These are phyloP conservation scores for Lumnitzera littorea DNA, from an alignment of 345 rosid genomes.

Conservation along the genomic window DNA sequence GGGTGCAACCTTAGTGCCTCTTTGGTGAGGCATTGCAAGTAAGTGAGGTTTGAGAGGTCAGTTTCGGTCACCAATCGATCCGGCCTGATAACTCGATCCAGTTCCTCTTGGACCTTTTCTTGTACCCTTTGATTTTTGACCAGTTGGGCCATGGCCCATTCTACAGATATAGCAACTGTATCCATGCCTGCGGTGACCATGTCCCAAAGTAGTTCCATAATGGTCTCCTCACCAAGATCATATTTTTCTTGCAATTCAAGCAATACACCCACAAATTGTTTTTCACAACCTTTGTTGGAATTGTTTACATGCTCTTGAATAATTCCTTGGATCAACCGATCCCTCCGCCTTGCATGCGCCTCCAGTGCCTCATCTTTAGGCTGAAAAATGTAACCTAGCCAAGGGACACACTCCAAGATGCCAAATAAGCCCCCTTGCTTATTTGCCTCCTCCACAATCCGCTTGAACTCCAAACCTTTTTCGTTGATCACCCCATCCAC, in stretches of 20 bases:
- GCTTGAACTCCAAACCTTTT: constrained; percentile 87
- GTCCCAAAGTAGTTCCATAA: constrained; percentile 92
- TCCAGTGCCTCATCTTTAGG: constrained; percentile 69
- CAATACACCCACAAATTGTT: constrained; percentile 77
- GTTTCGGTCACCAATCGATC: constrained; percentile 60
- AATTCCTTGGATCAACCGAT: constrained; percentile 62
- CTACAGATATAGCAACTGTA: constrained; percentile 70
- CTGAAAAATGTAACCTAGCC: constrained; percentile 92
- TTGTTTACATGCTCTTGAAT: constrained; percentile 85
- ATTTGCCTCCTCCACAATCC: constrained; percentile 56
- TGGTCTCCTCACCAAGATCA: constrained; percentile 89
- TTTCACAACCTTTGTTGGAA: constrained; percentile 41
- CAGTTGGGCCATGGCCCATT: constrained; percentile 90
- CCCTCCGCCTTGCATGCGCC: constrained; percentile 64
- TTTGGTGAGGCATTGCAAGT: constrained; percentile 68
- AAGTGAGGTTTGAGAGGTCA: constrained; percentile 63
- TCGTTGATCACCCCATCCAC: constrained; percentile 65
- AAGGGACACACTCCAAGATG: constrained; percentile 84
- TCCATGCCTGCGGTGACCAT: constrained; percentile 98
- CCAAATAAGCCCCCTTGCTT: constrained; percentile 62
- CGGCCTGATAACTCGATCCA: constrained; percentile 58
- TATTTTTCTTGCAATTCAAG: constrained; percentile 71
- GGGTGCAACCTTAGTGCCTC: constrained; percentile 81
- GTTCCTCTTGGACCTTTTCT: constrained; percentile 80
- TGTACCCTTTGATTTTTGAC: constrained; percentile 71